Evolutionary conservation across 192 early-diverging fungal genomes (phyloP).

Genomic region (Linnemannia elongata): DNA sequence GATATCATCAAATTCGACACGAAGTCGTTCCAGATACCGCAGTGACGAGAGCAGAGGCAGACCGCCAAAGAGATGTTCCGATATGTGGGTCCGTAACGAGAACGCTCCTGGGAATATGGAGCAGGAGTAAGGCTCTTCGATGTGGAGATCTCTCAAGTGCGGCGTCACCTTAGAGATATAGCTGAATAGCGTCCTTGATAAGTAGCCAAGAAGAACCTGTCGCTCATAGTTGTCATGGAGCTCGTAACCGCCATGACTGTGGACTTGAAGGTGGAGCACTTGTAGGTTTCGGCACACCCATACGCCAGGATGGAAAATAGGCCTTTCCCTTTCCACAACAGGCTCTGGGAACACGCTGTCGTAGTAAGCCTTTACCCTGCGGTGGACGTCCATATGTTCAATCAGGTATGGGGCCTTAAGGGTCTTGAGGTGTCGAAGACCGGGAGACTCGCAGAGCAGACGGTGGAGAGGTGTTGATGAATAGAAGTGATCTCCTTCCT

Average conservation of each 20-base stretch:
- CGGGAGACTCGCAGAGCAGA: not conserved
- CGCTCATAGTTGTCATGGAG: not conserved
- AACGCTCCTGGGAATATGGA: not conserved
- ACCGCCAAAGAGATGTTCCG: not conserved
- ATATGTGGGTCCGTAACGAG: not conserved
- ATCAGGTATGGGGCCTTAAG: not conserved
- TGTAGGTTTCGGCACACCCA: not conserved
- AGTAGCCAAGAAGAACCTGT: not conserved
- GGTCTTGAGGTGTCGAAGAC: not conserved
- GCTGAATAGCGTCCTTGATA: not conserved
- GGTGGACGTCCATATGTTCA: not conserved
- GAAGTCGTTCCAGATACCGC: not conserved
- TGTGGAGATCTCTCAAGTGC: not conserved
- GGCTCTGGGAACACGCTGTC: not conserved
- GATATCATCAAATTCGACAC: not conserved
- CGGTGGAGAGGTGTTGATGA: not conserved
- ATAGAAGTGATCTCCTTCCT: not conserved
- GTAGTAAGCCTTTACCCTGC: not conserved
- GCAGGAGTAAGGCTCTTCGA: not conserved
- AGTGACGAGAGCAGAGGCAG: not conserved
- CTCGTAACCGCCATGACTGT: not conserved
- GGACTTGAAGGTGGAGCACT: not conserved
- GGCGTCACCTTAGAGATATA: conserved; percentile 2
- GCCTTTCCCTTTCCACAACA: not conserved
- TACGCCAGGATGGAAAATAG: not conserved